Base-by-base conservation (phyloP, 2,329 filamentous ascomycete genomes). In the Blastomyces emzantsi region DNA sequence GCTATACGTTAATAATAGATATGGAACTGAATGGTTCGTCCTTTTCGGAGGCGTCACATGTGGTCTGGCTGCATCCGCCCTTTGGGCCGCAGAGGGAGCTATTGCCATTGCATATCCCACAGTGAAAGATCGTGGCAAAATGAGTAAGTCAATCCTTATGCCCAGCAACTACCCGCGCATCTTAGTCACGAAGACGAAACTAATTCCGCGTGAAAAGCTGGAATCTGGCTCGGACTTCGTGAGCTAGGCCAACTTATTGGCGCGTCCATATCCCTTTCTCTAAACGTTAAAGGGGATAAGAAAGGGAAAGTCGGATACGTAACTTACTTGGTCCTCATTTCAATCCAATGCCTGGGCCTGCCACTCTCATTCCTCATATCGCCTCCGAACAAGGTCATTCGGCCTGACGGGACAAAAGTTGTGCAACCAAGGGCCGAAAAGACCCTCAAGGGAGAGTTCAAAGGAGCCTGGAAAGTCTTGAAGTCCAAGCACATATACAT, bases 241-340 rank as follows among this genome's bases (percentile, higher is more conserved):
- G 80, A 82, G 64, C 74, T 82, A 1, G 81, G 81, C 1, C 80
- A 82, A 64, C 75, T 83, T 41, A 79, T 83, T 61, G 80, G 80
- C 3, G 75, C 77, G 0, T 79, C 80, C 0, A 80, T 82, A 47
- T 77, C 81, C 59, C 74, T 82, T 0, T 79, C 76, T 0, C 73
- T 82, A 11, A 83, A 82, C 56, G 74, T 75, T 62, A 72, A 75
- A 6, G 71, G 74, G 19, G 76, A 74, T 43, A 65, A 75, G 17
- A 69, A 75, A 19, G 79, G 79, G 58, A 79, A 78, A 62, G 77
- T 81, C 17, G 74, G 75, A 2, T 79, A 79, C 64, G 73, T 72
- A 9, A 80, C 72, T 1, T 72, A 71, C 33, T 73, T 75, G 19
- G 66, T 77, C 41, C 69, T 80, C 36, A 79, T 81, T 61, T 74